A percentile compares a stretch with the other conserved stretches of the same genome.
Conservation (phyloP, 352 stramenopile species). For the Phytophthora pseudosyringae region DNA sequence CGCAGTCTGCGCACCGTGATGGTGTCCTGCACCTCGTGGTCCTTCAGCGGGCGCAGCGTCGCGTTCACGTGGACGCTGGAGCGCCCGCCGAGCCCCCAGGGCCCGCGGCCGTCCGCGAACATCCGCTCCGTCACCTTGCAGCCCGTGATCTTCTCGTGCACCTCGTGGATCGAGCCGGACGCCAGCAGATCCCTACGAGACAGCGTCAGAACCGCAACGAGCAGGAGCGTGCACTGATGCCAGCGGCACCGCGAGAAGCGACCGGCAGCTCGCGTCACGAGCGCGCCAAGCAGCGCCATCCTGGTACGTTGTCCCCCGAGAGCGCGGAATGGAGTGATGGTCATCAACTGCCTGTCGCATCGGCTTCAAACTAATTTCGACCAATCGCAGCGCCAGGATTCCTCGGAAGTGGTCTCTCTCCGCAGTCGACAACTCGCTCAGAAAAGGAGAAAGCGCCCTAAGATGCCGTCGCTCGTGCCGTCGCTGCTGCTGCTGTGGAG, state of each 20-base stretch:
- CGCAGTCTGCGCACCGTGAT: constrained; percentile 74
- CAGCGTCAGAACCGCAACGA: constrained; percentile 40
- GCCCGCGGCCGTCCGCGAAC: constrained; percentile 73
- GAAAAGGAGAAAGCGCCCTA: constrained; percentile 8
- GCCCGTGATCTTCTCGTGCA: constrained; percentile 61
- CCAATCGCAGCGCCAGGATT: constrained; percentile 23
- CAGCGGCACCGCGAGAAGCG: constrained; percentile 5
- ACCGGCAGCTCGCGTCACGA: not conserved
- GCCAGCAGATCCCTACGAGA: constrained; percentile 37
- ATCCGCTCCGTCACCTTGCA: constrained; percentile 80
- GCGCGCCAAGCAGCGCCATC: constrained; percentile 13
- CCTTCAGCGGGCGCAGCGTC: constrained; percentile 50
- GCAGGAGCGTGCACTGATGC: constrained; percentile 8
- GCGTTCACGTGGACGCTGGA: constrained; percentile 62
- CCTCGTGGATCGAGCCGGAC: constrained; percentile 63
- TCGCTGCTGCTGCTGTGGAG: constrained; percentile 19
- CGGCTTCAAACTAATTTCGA: constrained; percentile 32
- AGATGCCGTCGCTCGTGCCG: constrained; percentile 28
- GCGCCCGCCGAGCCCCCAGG: constrained; percentile 49
- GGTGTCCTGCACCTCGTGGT: constrained; percentile 64
- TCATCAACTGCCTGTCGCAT: constrained; percentile 54
- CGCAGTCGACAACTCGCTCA: constrained; percentile 8
- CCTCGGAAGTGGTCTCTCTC: constrained; percentile 6
- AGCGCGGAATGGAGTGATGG: constrained; percentile 30
- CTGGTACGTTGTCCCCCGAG: not conserved